Conservation (phyloP, 1,284 basidiomycete species). For the Entoloma clypeatum region DNA sequence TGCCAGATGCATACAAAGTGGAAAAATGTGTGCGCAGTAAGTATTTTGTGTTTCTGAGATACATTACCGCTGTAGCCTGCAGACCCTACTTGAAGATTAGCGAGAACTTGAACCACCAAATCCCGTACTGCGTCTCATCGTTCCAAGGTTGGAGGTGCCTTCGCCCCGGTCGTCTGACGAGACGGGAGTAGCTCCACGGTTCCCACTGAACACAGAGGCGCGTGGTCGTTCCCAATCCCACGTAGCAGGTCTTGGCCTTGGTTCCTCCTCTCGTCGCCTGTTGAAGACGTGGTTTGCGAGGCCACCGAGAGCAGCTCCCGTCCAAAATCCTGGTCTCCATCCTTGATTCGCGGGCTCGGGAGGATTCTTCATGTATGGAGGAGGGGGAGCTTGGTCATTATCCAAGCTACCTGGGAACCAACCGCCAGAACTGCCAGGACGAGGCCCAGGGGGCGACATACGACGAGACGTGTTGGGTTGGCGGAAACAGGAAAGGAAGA, state of each 20-base stretch:
- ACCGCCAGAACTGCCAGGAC: constrained; percentile 34
- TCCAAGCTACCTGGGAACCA: constrained; percentile 52
- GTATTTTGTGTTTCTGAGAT: too few species aligned
- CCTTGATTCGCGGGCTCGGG: constrained; percentile 29
- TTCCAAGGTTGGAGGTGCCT: constrained; percentile 62
- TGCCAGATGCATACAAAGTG: too few species aligned
- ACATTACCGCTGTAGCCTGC: too few species aligned
- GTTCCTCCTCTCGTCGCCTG: constrained; percentile 24
- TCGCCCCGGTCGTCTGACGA: constrained; percentile 54
- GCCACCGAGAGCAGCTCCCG: constrained; percentile 68
- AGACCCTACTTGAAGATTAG: constrained; percentile 4
- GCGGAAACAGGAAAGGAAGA: constrained; percentile 52
- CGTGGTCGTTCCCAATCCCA: constrained; percentile 54
- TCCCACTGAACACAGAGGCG: constrained; percentile 14
- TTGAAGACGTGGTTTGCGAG: constrained; percentile 58
- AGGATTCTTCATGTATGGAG: constrained; percentile 65
- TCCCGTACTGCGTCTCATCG: constrained; percentile 65
- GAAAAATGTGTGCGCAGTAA: too few species aligned
- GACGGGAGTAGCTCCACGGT: constrained; percentile 11
- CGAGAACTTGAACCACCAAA: constrained; percentile 66
- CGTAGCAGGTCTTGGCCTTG: constrained; percentile 24
- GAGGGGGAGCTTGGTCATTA: constrained; percentile 54
- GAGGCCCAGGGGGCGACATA: constrained; percentile 27
- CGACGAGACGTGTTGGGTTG: constrained; percentile 27
- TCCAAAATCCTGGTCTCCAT: constrained; percentile 77